Percentiles rank a stretch among this genome's conserved stretches.
phyloP scores from a whole-genome alignment of 1,284 basidiomycete genomes.

The Pyrrhoderma noxium region DNA sequence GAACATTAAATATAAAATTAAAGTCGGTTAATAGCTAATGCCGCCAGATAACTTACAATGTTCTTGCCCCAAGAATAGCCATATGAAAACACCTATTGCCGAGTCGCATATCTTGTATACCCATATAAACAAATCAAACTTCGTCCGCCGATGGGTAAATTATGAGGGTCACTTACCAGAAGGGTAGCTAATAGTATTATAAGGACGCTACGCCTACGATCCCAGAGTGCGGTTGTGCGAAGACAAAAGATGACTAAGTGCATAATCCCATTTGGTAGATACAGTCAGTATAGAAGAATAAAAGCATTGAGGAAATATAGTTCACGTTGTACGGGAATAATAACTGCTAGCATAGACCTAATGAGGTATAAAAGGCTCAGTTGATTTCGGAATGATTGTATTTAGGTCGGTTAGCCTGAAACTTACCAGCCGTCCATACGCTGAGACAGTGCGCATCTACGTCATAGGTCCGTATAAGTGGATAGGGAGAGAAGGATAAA shows the following conservation, averaged over 20 bases:
- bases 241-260: conserved; percentile 12
- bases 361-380: background rate
- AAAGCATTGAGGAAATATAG: background rate
- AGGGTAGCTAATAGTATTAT: conserved; percentile 1
- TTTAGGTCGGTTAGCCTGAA: background rate
- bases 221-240: conserved; percentile 14
- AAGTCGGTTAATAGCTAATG: no score
- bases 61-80: background rate
- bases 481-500: no score
- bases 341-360: conserved; percentile 12
- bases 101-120: conserved; percentile 1
- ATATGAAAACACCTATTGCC: conserved; percentile 2
- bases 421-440: conserved; percentile 12
- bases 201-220: conserved; percentile 6
- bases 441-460: conserved; percentile 3
- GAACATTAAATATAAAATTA: no score
- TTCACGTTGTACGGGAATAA: conserved; percentile 14
- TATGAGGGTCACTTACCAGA: conserved; percentile 2
- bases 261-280: background rate
- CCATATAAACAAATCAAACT: background rate
- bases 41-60: background rate
- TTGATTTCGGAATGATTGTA: background rate
- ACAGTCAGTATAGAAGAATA: conserved; percentile 4
- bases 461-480: no score
- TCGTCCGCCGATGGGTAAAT: background rate